Base-by-base conservation (phyloP, 192 early-diverging fungal genomes). In the Tieghemiomyces parasiticus region DNA sequence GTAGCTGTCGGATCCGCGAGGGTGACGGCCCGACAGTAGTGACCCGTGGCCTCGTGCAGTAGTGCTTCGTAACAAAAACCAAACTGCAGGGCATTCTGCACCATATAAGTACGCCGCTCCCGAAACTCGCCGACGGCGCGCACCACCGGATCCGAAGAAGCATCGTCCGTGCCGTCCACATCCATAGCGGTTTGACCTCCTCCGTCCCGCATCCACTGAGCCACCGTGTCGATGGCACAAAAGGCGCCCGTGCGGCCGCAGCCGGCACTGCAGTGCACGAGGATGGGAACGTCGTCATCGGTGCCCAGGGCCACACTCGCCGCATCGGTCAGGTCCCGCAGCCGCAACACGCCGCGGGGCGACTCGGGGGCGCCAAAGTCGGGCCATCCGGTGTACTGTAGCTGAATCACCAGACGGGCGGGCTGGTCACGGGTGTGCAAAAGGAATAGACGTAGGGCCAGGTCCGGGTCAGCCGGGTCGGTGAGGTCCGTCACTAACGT, bases 231-330 rank as follows among this genome's bases (percentile, higher is more conserved):
- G 35, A 93, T 68, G 0, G 73, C 81, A 58, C 86, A 87, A 63
- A 90, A 93, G 0, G 89, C 82, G 8, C 91, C 91, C 13, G 89
- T 90, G 31, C 91, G 73, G 6, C 91, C 91, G 61, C 85, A 88
- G 1, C 91, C 91, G 4, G 91, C 91, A 59, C 81, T 84, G 65
- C 91, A 93, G 63, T 93, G 89, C 14, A 91, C 86, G 13, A 91
- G 66, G 56, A 83, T 76, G 0, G 91, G 91, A 0, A 72, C 76
- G 22, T 62, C 38, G 25, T 62, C 38, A 6, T 20, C 25, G 8
- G 25, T 51, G 25, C 46, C 29, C 25, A 26, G 26, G 45, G n/a
- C 29, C 16, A 14, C 20, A 25, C 58, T 30, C 35, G 24, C 31
- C 28, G 50, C 35, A 61, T 53, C 71, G 14, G 83, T 78, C 38